Conservation (phyloP, 164 flowering plant species). For the Protea cynaroides region DNA sequence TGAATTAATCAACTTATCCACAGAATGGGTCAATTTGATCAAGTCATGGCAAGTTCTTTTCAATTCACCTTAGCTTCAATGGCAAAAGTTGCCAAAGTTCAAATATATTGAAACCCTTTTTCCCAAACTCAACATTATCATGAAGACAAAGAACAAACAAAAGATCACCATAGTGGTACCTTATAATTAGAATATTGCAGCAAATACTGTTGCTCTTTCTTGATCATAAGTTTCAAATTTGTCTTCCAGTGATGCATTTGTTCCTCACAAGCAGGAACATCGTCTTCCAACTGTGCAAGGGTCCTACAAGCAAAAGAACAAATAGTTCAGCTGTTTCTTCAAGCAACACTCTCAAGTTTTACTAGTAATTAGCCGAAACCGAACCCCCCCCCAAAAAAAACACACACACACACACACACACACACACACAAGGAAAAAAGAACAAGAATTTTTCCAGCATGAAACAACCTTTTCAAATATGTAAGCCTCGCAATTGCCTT, state of each 20-base stretch:
- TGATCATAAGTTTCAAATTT: conserved; percentile 69
- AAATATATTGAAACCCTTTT: background rate
- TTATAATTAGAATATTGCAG: conserved; percentile 74
- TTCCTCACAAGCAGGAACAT: conserved; percentile 67
- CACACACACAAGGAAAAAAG: too few species aligned
- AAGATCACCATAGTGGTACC: conserved; percentile 32
- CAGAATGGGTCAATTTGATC: background rate
- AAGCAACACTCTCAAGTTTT: background rate
- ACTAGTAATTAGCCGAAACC: background rate
- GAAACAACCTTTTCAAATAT: conserved; percentile 71
- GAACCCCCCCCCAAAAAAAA: too few species aligned
- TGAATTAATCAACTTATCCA: background rate
- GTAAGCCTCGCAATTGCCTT: conserved; percentile 85
- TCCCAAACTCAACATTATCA: background rate
- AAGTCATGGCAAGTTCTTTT: background rate
- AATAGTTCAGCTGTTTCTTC: background rate
- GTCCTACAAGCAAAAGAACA: conserved; percentile 37
- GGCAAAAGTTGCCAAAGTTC: background rate
- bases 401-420: too few species aligned
- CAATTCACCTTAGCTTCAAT: background rate
- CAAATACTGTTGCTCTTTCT: conserved; percentile 85
- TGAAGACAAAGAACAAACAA: background rate
- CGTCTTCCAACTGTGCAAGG: conserved; percentile 84
- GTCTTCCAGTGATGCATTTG: conserved; percentile 83
- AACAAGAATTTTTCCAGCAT: too few species aligned